phyloP scores from a whole-genome alignment of 805 yeast species.

The Zygosaccharomyces rouxii region DNA sequence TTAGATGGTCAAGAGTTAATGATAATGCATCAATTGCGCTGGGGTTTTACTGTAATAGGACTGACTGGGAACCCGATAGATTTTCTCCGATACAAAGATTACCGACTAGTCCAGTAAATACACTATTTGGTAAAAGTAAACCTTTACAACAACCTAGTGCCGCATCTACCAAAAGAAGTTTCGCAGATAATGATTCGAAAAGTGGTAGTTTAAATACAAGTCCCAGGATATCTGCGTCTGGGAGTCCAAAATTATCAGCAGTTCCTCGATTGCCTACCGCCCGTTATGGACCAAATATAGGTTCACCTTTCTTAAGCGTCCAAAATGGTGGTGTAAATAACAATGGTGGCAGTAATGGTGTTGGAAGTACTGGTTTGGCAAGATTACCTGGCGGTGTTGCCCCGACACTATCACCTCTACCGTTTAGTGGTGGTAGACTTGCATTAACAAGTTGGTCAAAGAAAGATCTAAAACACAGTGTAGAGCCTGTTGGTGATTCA shows the following conservation, averaged over 20 bases:
- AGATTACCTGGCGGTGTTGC: not conserved
- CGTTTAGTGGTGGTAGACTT: slow-evolving; percentile 5
- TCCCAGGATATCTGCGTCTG: slow-evolving; percentile 13
- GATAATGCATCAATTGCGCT: slow-evolving; percentile 65
- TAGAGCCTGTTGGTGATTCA: slow-evolving; percentile 13
- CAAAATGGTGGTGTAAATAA: not conserved
- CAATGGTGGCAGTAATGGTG: not conserved
- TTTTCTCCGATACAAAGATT: slow-evolving; percentile 5
- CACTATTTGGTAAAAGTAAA: slow-evolving; percentile 3
- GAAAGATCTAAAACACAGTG: slow-evolving; percentile 13
- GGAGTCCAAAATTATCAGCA: slow-evolving; percentile 9
- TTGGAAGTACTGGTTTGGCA: not conserved
- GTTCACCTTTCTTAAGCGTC: slow-evolving; percentile 7
- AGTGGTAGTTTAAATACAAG: slow-evolving; percentile 9
- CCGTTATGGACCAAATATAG: slow-evolving; percentile 9
- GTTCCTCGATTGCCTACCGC: slow-evolving; percentile 4
- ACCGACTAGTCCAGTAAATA: slow-evolving; percentile 6
- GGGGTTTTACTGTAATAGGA: slow-evolving; percentile 34
- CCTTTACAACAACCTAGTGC: slow-evolving; percentile 3
- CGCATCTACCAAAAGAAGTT: not conserved
- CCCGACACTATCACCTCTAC: slow-evolving; percentile 5
- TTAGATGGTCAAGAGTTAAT: slow-evolving; percentile 59
- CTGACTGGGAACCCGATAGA: slow-evolving; percentile 3
- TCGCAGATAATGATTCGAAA: not conserved
- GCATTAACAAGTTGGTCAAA: slow-evolving; percentile 5